Evolutionary conservation across 2,329 filamentous ascomycete genomes (phyloP), one percentile per base, ranked within the genome.

Genomic region (Rhytidhysteron rufulum): DNA sequence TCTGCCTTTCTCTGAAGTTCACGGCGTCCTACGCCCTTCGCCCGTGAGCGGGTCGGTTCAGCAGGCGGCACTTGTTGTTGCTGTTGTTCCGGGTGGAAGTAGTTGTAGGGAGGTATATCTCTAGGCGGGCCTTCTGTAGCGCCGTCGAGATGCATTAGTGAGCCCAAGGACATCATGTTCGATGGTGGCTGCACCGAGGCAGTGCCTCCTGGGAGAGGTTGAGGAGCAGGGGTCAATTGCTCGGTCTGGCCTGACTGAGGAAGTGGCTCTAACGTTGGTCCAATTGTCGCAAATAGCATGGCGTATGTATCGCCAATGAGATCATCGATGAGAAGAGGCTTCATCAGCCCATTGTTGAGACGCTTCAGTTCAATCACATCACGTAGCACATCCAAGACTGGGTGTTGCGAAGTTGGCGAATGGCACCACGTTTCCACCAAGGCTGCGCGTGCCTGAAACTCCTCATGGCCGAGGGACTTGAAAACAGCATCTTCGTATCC

Each of bases 221-320:
- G 33, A 18, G 32, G 20, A 25, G 6, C 8, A 15, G 13, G 42
- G 42, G n/a, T 39, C 27, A 29, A 46, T 29, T 47, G 44, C 13
- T 40, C 44, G 40, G 51, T 37, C 29, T 48, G 54, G 27, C 48
- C 57, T 32, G 48, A 49, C 39, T 60, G 51, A 65, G 76, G 49
- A 70, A 17, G 76, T 6, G 57, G 58, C 33, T 74, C 67, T n/a
- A 88, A 66, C 3, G 71, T 73, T 31, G 77, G 77, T 2, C 80
- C 80, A 35, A 89, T 69, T 21, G 83, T 78, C 15, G 77, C 74
- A 58, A 88, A 93, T 13, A 95, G 72, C 35, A 81, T 76, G 1
- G 87, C 85, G 63, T 95, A 98, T 35, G 86, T 83, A 65, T 98
- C 93, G 17, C 84, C 86, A 49, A 96, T 86, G n/a, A 97, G 76